These are phyloP conservation scores for Andrographis paniculata DNA, from an alignment of 305 asterid species.

Conservation along the genomic window DNA sequence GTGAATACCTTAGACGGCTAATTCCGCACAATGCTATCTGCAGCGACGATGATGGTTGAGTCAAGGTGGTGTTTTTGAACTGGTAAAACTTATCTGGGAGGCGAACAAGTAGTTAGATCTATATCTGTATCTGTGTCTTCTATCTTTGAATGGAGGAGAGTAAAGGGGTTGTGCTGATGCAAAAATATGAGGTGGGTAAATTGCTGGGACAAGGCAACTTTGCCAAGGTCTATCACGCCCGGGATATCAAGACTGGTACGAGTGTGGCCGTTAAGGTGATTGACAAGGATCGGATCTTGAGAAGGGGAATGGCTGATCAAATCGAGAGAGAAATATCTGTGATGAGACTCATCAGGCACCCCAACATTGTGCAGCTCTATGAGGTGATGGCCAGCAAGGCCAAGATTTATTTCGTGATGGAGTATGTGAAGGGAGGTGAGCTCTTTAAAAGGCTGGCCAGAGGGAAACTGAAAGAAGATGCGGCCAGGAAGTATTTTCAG, in stretches of 20 bases:
- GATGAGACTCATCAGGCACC: slow-evolving; percentile 56
- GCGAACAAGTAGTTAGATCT: slow-evolving; percentile 7
- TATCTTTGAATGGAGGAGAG: slow-evolving; percentile 26
- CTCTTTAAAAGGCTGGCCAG: slow-evolving; percentile 49
- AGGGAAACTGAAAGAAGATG: slow-evolving; percentile 56
- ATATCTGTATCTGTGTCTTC: not conserved
- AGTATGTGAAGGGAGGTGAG: slow-evolving; percentile 65
- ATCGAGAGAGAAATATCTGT: slow-evolving; percentile 56
- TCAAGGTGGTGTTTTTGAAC: slow-evolving; percentile 8
- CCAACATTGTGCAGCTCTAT: slow-evolving; percentile 55
- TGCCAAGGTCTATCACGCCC: slow-evolving; percentile 70
- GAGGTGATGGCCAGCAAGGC: slow-evolving; percentile 73
- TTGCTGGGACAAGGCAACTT: slow-evolving; percentile 75
- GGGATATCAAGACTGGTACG: slow-evolving; percentile 33
- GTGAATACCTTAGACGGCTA: not conserved
- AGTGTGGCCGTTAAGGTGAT: slow-evolving; percentile 64
- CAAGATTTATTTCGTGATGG: slow-evolving; percentile 64
- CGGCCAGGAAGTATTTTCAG: slow-evolving; percentile 51
- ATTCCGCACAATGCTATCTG: slow-evolving; percentile 21
- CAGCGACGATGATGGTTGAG: slow-evolving; percentile 58
- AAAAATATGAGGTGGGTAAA: slow-evolving; percentile 59
- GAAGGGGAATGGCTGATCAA: slow-evolving; percentile 69
- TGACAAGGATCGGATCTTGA: slow-evolving; percentile 53
- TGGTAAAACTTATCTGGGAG: slow-evolving; percentile 2
- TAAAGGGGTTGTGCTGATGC: slow-evolving; percentile 47